These are phyloP conservation scores for Jacaranda copaia DNA, from an alignment of 257 asterid species.

Conservation along the genomic window DNA sequence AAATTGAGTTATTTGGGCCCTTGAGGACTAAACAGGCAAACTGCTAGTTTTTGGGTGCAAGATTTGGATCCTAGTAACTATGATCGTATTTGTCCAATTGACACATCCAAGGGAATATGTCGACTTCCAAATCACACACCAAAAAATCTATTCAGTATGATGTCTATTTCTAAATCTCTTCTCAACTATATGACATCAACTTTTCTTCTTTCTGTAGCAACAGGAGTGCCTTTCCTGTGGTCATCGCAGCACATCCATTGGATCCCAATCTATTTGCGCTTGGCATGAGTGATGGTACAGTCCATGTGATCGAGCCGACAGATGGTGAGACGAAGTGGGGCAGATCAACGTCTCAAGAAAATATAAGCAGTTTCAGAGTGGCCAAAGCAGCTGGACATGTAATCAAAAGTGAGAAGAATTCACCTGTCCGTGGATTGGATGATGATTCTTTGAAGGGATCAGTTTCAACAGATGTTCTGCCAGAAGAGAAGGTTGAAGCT, in stretches of 20 bases:
- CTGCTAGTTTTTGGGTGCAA: too few relatives aligned
- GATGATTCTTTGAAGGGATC: conserved; percentile 44
- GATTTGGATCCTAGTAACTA: too few relatives aligned
- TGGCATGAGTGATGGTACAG: conserved; percentile 92
- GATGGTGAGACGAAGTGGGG: conserved; percentile 90
- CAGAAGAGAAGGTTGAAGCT: conserved; percentile 46
- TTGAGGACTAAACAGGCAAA: too few relatives aligned
- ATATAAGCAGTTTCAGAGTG: conserved; percentile 76
- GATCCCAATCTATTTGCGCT: conserved; percentile 87
- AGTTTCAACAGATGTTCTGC: conserved; percentile 35
- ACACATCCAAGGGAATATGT: too few relatives aligned
- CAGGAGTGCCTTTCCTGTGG: conserved; percentile 62
- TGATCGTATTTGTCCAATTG: too few relatives aligned
- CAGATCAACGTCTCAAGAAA: conserved; percentile 65
- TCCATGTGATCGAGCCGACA: conserved; percentile 85
- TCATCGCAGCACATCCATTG: conserved; percentile 88
- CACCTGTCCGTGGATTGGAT: conserved; percentile 55
- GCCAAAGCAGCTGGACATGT: conserved; percentile 87
- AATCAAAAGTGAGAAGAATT: conserved; percentile 48
- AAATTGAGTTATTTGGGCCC: too few relatives aligned
- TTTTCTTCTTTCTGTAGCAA: conserved; percentile 49
- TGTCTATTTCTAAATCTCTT: neutral
- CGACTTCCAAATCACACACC: too few relatives aligned
- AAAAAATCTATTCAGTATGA: too few relatives aligned
- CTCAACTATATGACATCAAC: neutral